These are phyloP conservation scores for Apiotrichum laibachii DNA, from an alignment of 1,284 basidiomycete species.

Conservation along the genomic window DNA sequence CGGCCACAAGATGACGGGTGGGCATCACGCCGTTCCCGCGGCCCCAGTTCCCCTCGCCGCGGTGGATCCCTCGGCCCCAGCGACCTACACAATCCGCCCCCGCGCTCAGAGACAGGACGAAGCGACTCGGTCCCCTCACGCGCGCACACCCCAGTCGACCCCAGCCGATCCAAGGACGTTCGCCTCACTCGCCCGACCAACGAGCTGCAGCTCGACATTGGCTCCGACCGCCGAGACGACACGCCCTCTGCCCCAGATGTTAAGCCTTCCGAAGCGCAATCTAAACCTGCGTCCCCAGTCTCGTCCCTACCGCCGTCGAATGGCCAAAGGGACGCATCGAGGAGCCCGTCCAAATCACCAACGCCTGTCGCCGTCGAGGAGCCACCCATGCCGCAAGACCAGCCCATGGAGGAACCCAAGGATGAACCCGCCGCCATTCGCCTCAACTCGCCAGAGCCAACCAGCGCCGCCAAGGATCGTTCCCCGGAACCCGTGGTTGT, in stretches of 20 bases:
- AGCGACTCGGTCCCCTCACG: conserved; percentile 3
- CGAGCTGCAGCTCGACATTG: conserved; percentile 5
- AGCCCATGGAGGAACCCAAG: background rate
- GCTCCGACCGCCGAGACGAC: background rate
- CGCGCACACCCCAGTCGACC: conserved; percentile 1
- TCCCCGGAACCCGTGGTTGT: too few species aligned
- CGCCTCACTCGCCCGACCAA: background rate
- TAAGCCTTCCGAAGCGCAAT: background rate
- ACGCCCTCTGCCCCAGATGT: background rate
- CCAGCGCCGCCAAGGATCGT: too few species aligned
- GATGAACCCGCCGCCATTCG: background rate
- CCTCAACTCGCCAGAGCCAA: background rate
- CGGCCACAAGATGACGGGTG: conserved; percentile 12
- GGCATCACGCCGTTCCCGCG: conserved; percentile 9
- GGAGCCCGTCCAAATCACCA: background rate
- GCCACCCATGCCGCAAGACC: background rate
- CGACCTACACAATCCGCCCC: background rate
- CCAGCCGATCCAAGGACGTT: background rate
- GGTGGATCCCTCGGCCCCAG: conserved; percentile 2
- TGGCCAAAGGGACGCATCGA: background rate
- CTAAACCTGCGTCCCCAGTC: background rate
- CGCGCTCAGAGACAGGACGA: conserved; percentile 2
- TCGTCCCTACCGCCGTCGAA: background rate
- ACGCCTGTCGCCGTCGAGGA: background rate
- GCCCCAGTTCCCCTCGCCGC: conserved; percentile 5